Evolutionary conservation across 2,329 filamentous ascomycete genomes (phyloP).

Genomic region (Chaetothyriales sp.): DNA sequence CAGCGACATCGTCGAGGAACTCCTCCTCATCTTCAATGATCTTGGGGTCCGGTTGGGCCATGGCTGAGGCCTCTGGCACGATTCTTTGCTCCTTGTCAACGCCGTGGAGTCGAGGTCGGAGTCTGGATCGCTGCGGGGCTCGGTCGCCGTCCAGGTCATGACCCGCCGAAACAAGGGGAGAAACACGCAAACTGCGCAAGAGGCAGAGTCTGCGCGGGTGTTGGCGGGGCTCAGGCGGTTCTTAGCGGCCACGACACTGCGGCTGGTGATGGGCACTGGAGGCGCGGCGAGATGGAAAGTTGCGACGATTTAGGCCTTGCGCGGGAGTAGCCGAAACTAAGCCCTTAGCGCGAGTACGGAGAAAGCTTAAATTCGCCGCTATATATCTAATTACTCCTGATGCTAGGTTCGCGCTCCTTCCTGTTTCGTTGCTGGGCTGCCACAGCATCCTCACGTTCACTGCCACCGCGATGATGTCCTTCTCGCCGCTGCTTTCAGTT

Average conservation of each 20-base stretch:
- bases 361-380: neutral
- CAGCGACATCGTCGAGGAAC: slow-evolving; percentile 59
- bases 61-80: neutral
- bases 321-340: neutral
- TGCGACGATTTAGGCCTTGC: neutral
- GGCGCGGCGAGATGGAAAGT: neutral
- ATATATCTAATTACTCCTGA: neutral
- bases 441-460: neutral
- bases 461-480: neutral
- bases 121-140: neutral
- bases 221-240: neutral
- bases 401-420: neutral
- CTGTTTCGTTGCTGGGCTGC: neutral
- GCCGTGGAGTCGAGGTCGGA: neutral
- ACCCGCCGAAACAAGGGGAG: neutral
- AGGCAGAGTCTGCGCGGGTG: neutral
- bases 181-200: neutral
- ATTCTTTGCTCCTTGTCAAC: neutral
- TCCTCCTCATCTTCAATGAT: slow-evolving; percentile 52
- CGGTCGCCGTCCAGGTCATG: neutral
- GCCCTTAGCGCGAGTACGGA: neutral
- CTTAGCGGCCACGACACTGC: neutral
- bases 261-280: neutral
- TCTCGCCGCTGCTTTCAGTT: neutral
- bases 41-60: neutral